phyloP scores from a whole-genome alignment of 768 basidiomycete species.

The Rhizopogon roseolus region DNA sequence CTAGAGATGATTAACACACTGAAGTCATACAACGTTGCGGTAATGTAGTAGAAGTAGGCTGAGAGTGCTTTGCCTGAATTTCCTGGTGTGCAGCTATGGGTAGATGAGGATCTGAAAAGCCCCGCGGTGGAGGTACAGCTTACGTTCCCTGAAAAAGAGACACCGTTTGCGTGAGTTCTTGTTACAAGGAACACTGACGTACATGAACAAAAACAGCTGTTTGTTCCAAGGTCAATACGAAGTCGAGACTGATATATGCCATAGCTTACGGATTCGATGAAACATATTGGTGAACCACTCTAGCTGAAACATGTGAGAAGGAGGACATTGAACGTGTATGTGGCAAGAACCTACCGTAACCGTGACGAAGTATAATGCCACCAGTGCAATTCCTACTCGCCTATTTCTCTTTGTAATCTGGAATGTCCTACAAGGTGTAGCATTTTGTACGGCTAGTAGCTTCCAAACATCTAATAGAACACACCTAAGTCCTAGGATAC shows the following conservation, averaged over 20 bases:
- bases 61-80: slow-evolving; percentile 25
- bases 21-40: slow-evolving; percentile 55
- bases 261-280: slow-evolving; percentile 42
- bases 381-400: slow-evolving; percentile 35
- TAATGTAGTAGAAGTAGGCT: slow-evolving; percentile 56
- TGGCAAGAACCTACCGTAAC: slow-evolving; percentile 34
- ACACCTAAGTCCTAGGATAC: slow-evolving; percentile 59
- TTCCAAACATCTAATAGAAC: neutral
- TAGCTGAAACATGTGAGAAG: slow-evolving; percentile 27
- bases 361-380: slow-evolving; percentile 34
- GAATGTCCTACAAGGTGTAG: slow-evolving; percentile 37
- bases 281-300: slow-evolving; percentile 56
- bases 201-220: slow-evolving; percentile 17
- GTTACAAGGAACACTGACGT: slow-evolving; percentile 5
- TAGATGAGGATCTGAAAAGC: neutral
- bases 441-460: neutral
- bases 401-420: slow-evolving; percentile 49
- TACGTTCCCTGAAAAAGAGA: slow-evolving; percentile 31
- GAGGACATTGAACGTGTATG: neutral
- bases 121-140: slow-evolving; percentile 3
- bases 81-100: slow-evolving; percentile 43
- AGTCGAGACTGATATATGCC: slow-evolving; percentile 1
- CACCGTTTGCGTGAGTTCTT: neutral
- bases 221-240: slow-evolving; percentile 4
- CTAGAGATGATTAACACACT: slow-evolving; percentile 46